A percentile compares a stretch with the other conserved stretches of the same genome.
Evolutionary conservation across 208 protist genomes (phyloP).

Genomic region (Crithidia bombi): DNA sequence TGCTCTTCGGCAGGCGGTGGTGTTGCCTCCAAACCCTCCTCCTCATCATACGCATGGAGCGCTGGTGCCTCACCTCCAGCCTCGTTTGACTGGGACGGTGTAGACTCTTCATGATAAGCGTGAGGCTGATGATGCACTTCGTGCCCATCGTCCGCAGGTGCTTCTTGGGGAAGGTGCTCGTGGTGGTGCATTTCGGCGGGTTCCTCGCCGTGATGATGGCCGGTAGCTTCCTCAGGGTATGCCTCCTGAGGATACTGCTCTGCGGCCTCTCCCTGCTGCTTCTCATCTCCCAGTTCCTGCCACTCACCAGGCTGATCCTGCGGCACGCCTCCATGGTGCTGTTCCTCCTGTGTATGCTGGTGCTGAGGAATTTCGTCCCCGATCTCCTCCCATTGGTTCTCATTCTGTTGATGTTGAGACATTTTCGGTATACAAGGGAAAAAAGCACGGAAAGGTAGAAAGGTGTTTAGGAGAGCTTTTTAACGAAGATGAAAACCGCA

Average conservation of each 20-base stretch:
- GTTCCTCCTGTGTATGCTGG: neutral
- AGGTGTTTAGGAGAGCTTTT: neutral
- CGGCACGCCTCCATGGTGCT: neutral
- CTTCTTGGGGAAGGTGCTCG: neutral
- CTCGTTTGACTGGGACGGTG: neutral
- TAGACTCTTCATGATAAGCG: neutral
- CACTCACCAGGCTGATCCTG: neutral
- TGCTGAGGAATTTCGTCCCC: conserved; percentile 6
- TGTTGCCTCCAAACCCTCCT: neutral
- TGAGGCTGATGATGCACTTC: neutral
- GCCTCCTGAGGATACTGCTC: neutral
- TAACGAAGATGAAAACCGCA: too few relatives aligned
- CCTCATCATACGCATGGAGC: conserved; percentile 11
- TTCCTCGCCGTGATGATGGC: neutral
- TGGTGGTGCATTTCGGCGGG: neutral
- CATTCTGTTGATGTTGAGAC: conserved; percentile 10
- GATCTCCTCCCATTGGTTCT: conserved; percentile 8
- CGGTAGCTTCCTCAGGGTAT: conserved; percentile 13
- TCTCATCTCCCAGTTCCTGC: conserved; percentile 10
- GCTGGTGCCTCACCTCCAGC: neutral
- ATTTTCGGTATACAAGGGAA: neutral
- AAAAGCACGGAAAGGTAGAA: neutral
- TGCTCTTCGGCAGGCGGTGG: neutral
- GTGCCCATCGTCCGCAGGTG: neutral
- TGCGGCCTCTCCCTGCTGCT: neutral